A percentile compares a stretch with the other conserved stretches of the same genome.
Conservation (phyloP, 2,329 filamentous ascomycete genomes). For the Ophiostoma sp. region DNA sequence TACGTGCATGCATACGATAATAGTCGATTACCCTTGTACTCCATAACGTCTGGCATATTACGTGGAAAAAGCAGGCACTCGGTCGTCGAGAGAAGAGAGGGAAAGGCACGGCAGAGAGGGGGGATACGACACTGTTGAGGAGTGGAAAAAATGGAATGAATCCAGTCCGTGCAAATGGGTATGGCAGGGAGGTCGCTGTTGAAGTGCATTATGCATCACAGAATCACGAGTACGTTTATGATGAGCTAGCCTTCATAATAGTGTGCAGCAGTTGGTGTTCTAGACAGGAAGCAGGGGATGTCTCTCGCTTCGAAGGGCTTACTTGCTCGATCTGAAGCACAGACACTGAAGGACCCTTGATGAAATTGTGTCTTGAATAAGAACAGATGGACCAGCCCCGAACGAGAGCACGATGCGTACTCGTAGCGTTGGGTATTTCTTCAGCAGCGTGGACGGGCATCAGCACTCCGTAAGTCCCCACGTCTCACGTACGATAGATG, state of each 20-base stretch:
- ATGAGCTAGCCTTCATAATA: not conserved
- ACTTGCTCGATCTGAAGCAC: not conserved
- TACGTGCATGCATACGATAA: not conserved
- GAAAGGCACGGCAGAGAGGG: not conserved
- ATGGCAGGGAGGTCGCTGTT: too few relatives aligned
- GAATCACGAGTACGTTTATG: too few relatives aligned
- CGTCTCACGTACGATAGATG: too few relatives aligned
- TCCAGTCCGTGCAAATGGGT: not conserved
- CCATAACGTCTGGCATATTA: not conserved
- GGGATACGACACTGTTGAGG: conserved; percentile 1
- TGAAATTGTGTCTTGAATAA: not conserved
- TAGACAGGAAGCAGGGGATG: conserved; percentile 12
- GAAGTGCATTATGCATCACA: too few relatives aligned
- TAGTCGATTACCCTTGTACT: too few relatives aligned
- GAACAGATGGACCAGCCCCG: too few relatives aligned
- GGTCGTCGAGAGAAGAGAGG: not conserved
- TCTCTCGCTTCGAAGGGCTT: conserved; percentile 10
- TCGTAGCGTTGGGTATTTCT: too few relatives aligned
- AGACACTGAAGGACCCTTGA: not conserved
- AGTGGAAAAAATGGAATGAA: not conserved
- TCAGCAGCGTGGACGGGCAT: too few relatives aligned
- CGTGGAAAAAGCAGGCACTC: conserved; percentile 2
- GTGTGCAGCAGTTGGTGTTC: not conserved
- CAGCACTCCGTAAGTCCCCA: too few relatives aligned
- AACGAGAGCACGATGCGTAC: too few relatives aligned